Evolutionary conservation across 176 grass and related monocot genomes (phyloP).

Genomic region (Saccharum spontaneum): DNA sequence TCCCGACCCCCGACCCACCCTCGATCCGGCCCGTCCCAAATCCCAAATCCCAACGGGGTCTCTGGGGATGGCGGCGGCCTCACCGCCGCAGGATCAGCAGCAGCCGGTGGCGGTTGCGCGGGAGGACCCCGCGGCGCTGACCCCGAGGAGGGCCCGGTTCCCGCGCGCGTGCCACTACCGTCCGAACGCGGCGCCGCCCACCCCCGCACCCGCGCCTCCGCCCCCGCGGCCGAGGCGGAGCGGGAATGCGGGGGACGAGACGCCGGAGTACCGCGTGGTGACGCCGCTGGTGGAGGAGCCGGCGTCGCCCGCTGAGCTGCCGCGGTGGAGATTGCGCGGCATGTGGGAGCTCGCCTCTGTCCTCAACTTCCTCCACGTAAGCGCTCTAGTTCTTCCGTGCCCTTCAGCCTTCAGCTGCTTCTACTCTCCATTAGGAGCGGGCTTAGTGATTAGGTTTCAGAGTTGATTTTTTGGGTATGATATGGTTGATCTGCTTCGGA

Average conservation of each 20-base stretch:
- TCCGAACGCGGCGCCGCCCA: conserved; percentile 15
- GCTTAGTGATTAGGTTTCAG: conserved; percentile 31
- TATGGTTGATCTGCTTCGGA: conserved; percentile 25
- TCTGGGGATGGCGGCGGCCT: conserved; percentile 25
- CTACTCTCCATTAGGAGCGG: background rate
- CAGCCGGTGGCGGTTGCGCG: background rate
- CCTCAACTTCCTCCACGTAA: conserved; percentile 91
- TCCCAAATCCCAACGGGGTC: conserved; percentile 5
- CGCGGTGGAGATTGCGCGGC: conserved; percentile 66
- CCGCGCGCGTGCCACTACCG: conserved; percentile 82
- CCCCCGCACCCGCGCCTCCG: conserved; percentile 25
- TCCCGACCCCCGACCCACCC: background rate
- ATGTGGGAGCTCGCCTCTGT: conserved; percentile 97
- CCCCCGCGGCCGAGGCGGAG: conserved; percentile 42
- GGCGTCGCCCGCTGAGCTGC: conserved; percentile 43
- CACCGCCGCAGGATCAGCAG: conserved; percentile 25
- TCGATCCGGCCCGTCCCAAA: conserved; percentile 4
- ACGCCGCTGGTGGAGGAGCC: conserved; percentile 72
- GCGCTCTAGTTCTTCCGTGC: background rate
- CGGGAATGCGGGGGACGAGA: conserved; percentile 37
- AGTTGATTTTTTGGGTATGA: conserved; percentile 10
- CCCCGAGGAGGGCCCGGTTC: conserved; percentile 51
- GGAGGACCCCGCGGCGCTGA: conserved; percentile 2
- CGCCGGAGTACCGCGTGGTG: conserved; percentile 56
- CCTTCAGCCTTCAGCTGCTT: background rate